Base-by-base conservation (phyloP, 2,329 filamentous ascomycete genomes). In the Malbranchea zuffiana region DNA sequence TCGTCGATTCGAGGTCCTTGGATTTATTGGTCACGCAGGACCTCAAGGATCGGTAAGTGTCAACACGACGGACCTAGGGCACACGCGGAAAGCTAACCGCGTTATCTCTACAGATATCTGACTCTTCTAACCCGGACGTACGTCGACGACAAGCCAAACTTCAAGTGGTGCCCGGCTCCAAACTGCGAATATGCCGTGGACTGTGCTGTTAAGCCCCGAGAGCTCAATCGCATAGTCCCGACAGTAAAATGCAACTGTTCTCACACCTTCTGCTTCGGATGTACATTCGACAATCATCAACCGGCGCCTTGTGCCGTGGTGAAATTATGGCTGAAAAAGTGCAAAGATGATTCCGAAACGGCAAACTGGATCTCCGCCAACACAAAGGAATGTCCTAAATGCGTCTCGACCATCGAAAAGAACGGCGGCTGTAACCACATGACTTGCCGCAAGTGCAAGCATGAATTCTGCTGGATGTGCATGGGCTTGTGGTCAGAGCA, bases 391-490 rank as follows among this genome's bases (percentile, higher is more conserved):
- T 98, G 90, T 47, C 88, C 90, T 0, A 90, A 82, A 57, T 98
- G 90, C 61, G 78, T 84, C 49, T 96, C 88, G 2, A 98, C 90
- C 0, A 98, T 98, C 29, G 90, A 98, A 63, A 98, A 98, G 74
- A 98, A 98, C 48, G 87, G 87, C 35, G 87, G 87, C 3, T 95
- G 87, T 66, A 95, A 95, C 64, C 87, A 95, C 60, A 95, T 95
- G 87, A 95, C 87, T 0, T 95, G 87, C 57, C 72, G 87, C 39
- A 95, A 95, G 60, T 95, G 87, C 66, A 85, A 86, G 53, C 80
- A 95, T 54, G 87, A 95, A 54, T 95, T 98, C 54, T 98, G 90
- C 65, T 98, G 90, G 90, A 96, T 98, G 82, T 98, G 90, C 55
- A 98, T 98, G 90, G 90, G 90, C 0, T 68, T 94, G 1, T 98